Conservation (phyloP, 2,329 filamentous ascomycete genomes). For the Xylaria sp. region DNA sequence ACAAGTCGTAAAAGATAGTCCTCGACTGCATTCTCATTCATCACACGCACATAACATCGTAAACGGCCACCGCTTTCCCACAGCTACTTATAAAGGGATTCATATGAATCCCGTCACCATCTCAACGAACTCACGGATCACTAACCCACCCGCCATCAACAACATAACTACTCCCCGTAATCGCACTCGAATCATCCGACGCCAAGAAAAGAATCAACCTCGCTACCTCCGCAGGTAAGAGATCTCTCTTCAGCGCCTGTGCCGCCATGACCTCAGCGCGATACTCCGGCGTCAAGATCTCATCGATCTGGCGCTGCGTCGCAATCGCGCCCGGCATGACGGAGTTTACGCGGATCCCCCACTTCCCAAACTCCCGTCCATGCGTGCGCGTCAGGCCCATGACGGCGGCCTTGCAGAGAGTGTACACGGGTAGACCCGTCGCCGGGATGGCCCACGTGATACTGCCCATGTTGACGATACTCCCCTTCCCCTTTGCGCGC, state of each 20-base stretch:
- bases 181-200: conserved; percentile 42
- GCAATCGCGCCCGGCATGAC: conserved; percentile 46
- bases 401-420: conserved; percentile 36
- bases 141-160: conserved; percentile 35
- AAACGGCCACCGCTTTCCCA: background rate
- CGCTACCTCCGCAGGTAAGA: conserved; percentile 41
- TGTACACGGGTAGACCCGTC: conserved; percentile 32
- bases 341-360: conserved; percentile 41
- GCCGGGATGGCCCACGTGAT: conserved; percentile 37
- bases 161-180: conserved; percentile 41
- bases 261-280: conserved; percentile 34
- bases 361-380: conserved; percentile 34
- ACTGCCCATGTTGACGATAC: conserved; percentile 39
- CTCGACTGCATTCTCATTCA: background rate
- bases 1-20: background rate
- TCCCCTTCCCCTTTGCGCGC: conserved; percentile 28
- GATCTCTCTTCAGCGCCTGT: conserved; percentile 40
- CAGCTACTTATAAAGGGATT: no score
- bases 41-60: background rate
- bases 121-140: conserved; percentile 18
- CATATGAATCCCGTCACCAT: background rate
- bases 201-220: conserved; percentile 42
- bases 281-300: conserved; percentile 40
- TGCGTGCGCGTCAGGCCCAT: conserved; percentile 37
- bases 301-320: conserved; percentile 40